Percentiles rank a stretch among this genome's conserved stretches.
Conservation (phyloP, 805 yeast genomes). For the Starmerella scarabaei region DNA sequence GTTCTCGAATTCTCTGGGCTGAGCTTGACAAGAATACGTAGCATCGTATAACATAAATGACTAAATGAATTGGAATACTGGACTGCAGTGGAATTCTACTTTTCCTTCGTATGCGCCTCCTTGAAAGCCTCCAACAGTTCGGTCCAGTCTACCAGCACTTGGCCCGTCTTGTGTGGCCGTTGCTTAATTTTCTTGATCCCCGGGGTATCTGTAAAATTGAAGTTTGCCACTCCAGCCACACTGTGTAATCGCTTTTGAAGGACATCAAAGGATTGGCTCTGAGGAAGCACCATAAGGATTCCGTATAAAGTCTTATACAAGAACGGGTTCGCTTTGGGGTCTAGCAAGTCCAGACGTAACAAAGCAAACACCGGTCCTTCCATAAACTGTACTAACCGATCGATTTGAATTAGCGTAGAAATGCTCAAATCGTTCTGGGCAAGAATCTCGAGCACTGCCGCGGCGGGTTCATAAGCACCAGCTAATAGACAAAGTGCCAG, state of each 20-base stretch:
- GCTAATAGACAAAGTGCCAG: conserved; percentile 74
- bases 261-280: conserved; percentile 76
- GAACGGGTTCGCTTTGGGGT: conserved; percentile 69
- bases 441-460: conserved; percentile 62
- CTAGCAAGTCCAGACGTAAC: conserved; percentile 73
- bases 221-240: conserved; percentile 31
- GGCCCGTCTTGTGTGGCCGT: neutral
- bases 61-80: too few relatives aligned
- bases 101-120: neutral
- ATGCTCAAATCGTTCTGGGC: conserved; percentile 73
- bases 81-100: too few relatives aligned
- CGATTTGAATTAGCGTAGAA: conserved; percentile 71
- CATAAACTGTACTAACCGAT: conserved; percentile 72
- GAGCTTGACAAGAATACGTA: too few relatives aligned
- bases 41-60: too few relatives aligned
- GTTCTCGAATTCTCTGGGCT: too few relatives aligned
- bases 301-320: conserved; percentile 84
- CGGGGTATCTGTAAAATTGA: conserved; percentile 21
- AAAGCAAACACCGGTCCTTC: conserved; percentile 89
- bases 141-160: conserved; percentile 1
- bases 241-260: conserved; percentile 63
- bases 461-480: conserved; percentile 79
- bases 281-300: conserved; percentile 84
- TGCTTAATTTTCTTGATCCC: conserved; percentile 4
- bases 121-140: neutral